phyloP scores from a whole-genome alignment of 805 yeast genomes.

The Wickerhamiella spandovensis region DNA sequence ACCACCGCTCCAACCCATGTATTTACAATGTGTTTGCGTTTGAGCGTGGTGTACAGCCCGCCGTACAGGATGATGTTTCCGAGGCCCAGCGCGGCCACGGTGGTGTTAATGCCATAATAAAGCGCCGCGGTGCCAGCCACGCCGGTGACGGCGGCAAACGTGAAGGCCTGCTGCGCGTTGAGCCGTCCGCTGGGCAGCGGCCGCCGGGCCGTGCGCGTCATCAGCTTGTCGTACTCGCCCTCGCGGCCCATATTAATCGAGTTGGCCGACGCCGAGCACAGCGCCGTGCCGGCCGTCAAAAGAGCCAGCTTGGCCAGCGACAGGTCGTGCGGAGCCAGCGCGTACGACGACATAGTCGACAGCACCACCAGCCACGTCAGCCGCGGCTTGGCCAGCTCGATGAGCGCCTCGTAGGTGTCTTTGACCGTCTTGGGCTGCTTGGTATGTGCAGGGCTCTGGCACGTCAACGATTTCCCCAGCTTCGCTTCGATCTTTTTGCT shows the following conservation, averaged over 20 bases:
- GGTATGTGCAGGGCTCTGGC: not conserved
- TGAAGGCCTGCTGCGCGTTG: constrained; percentile 61
- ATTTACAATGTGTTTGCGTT: constrained; percentile 69
- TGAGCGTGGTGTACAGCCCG: constrained; percentile 84
- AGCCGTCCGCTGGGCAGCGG: constrained; percentile 82
- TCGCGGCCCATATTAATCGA: constrained; percentile 96
- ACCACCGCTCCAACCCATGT: constrained; percentile 99
- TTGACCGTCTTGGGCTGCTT: constrained; percentile 1
- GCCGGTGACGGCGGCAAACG: constrained; percentile 69
- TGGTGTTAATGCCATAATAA: constrained; percentile 70
- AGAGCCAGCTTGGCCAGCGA: constrained; percentile 56
- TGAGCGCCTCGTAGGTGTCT: constrained; percentile 26
- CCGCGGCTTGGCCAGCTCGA: constrained; percentile 82
- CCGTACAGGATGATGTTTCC: constrained; percentile 71
- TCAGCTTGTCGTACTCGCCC: constrained; percentile 72
- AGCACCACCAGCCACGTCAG: constrained; percentile 77
- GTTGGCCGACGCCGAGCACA: constrained; percentile 88
- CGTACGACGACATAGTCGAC: constrained; percentile 87
- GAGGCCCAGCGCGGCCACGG: constrained; percentile 71
- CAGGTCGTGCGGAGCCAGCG: constrained; percentile 74
- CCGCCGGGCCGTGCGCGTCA: constrained; percentile 78
- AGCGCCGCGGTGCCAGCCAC: constrained; percentile 53
- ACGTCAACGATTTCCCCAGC: not conserved
- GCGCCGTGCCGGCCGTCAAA: constrained; percentile 71
- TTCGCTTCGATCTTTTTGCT: not conserved